Evolutionary conservation across 176 grass and related monocot genomes (phyloP), one percentile per base, ranked within the genome.

Genomic region (Avena insularis): DNA sequence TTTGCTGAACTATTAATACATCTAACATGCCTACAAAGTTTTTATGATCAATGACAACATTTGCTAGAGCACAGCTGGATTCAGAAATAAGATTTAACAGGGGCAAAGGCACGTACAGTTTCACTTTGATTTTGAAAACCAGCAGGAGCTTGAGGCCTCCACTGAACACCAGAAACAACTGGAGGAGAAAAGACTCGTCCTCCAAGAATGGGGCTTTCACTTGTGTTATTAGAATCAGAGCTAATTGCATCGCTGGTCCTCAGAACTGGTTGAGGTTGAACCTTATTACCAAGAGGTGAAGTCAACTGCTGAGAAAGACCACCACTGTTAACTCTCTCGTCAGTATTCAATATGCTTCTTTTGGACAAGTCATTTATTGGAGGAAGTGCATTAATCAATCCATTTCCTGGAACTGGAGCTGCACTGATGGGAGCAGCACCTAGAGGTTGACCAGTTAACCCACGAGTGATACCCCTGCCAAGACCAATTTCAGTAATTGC

Each of bases 121-220:
- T 99, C 97, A 86, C 83, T 98, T 88, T 90, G 83, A 93, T 89
- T 91, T 86, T 91, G 91, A 68, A 96, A 99, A 85, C 85, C 61
- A 86, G 88, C 59, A 84, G 89, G 61, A 76, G 79, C 82, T 89
- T 94, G 93, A 76, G 90, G 85, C 82, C 90, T 96, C 94, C 92
- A 94, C 79, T 94, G 94, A 91, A 82, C 86, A 19, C 92, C 93
- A 90, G 94, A 87, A 83, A 89, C 89, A 88, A 94, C 61, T 86
- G 90, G 83, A 68, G 94, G 82, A 70, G 90, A 80, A 92, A 93
- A 95, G 38, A 91, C 91, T 88, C 91, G 93, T 85, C 85, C 90
- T 86, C 92, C 94, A 67, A 92, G 54, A 80, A 91, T 63, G 35
- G 94, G 6, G 64, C 55, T 87, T 84, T 92, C 94, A 71, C 85